Percentiles rank a stretch among this genome's conserved stretches.
phyloP scores from a whole-genome alignment of 2,329 filamentous ascomycete genomes.

The Colletotrichum sp. region DNA sequence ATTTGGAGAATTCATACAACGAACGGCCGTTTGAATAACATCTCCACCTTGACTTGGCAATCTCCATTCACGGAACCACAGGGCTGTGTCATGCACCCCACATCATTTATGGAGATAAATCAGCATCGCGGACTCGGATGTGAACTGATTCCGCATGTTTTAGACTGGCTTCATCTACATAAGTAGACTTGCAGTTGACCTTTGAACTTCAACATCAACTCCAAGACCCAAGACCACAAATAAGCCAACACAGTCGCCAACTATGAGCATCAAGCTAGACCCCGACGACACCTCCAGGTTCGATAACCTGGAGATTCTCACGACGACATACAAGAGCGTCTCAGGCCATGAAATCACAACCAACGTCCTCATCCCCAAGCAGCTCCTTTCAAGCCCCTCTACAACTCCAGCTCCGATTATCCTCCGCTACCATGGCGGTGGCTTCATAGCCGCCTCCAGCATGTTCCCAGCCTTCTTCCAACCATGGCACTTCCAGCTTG shows the following conservation, averaged over 20 bases:
- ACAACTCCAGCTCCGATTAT: not conserved
- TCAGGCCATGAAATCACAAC: conserved; percentile 1
- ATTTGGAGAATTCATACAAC: not conserved
- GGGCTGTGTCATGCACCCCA: not conserved
- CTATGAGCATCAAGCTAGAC: not conserved
- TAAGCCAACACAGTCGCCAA: not conserved
- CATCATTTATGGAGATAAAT: not conserved
- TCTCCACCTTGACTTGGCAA: not conserved
- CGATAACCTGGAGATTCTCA: not conserved
- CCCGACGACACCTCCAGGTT: not conserved
- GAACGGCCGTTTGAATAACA: not conserved
- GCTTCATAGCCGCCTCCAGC: conserved; percentile 23
- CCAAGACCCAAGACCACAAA: not conserved
- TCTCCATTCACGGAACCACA: not conserved
- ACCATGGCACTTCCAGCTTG: conserved; percentile 24
- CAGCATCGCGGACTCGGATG: not conserved
- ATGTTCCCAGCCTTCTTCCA: conserved; percentile 28
- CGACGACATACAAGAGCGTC: not conserved
- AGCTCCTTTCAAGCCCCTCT: conserved; percentile 15
- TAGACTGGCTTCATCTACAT: not conserved
- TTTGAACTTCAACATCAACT: fast-evolving
- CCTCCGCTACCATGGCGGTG: conserved; percentile 29
- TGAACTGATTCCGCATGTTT: not conserved
- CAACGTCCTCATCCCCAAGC: conserved; percentile 28
- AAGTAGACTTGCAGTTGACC: not conserved